Evolutionary conservation across 1,139 yeast genomes (phyloP).

Genomic region (Candida glucosophila): DNA sequence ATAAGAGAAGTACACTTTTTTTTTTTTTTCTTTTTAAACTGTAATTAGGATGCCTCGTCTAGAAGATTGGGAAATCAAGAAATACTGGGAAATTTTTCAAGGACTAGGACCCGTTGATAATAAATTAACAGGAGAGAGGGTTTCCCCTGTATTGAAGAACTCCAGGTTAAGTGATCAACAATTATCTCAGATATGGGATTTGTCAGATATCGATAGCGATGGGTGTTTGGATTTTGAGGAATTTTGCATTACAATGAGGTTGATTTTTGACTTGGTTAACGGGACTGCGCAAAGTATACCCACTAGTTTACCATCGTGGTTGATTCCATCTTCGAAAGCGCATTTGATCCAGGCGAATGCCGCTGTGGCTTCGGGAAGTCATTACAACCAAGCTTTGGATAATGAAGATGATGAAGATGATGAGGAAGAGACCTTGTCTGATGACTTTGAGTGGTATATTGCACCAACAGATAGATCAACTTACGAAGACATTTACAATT

Average conservation of each 20-base stretch:
- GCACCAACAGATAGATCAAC: slow-evolving; percentile 76
- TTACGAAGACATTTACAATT: slow-evolving; percentile 71
- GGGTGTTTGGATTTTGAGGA: slow-evolving; percentile 93
- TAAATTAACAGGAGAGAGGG: slow-evolving; percentile 76
- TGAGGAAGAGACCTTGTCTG: slow-evolving; percentile 45
- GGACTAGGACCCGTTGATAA: slow-evolving; percentile 78
- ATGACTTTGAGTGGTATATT: slow-evolving; percentile 92
- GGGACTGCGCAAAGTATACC: slow-evolving; percentile 64
- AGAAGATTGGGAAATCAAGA: slow-evolving; percentile 91
- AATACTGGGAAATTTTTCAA: slow-evolving; percentile 94
- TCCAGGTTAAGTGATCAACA: slow-evolving; percentile 72
- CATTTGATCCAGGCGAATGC: slow-evolving; percentile 75
- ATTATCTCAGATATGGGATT: slow-evolving; percentile 79
- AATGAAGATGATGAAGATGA: slow-evolving; percentile 46
- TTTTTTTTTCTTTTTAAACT: too few relatives aligned
- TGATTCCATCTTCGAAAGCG: slow-evolving; percentile 81
- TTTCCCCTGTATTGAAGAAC: slow-evolving; percentile 79
- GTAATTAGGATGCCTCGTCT: slow-evolving; percentile 55
- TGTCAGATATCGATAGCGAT: slow-evolving; percentile 89
- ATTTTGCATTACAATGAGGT: slow-evolving; percentile 93
- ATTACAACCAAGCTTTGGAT: slow-evolving; percentile 8
- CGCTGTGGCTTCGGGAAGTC: slow-evolving; percentile 42
- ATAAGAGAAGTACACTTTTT: too few relatives aligned
- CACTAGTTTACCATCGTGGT: slow-evolving; percentile 73
- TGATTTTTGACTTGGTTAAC: slow-evolving; percentile 84